Base-by-base conservation (phyloP, 1,139 yeast genomes). In the Groenewaldozyma sp. region DNA sequence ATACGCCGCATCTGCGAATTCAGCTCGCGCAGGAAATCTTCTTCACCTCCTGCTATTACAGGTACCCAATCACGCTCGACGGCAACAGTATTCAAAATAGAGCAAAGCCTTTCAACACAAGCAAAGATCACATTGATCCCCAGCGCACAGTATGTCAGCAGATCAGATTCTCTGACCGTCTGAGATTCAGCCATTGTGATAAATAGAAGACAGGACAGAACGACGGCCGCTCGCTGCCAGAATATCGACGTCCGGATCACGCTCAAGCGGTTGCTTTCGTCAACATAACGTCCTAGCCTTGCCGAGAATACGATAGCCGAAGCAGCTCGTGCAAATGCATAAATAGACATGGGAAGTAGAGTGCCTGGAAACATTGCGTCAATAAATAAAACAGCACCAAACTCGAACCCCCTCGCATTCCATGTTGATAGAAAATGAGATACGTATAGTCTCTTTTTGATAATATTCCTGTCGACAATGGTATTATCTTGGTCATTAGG, bases 41-140 rank as follows among this genome's bases (percentile, higher is more conserved):
- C 43, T 39, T 60, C 55, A 24, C 51, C 40, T 7, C 49, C 53
- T 4, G 65, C 59, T 20, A 64, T 58, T n/a, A 59, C 65, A 4
- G 62, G 61, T 1, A 64, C 60, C 68, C 68, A 64, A 45, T 64
- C 68, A 24, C 68, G 50, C 34, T 62, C 65, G n/a, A 64, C 61
- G 3, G 66, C 48, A n/a, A 64, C 55, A 27, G 55, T 53, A 46
- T 64, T 64, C 37, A 62, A 53, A 29, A 59, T 54, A 1, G 63
- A 49, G 37, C 60, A 56, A n/a, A 63, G 49, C 32, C 52, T 54
- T 42, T 64, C 68, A 13, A 58, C 53, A 32, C 64, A 54, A 1
- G 65, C 68, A 37, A 59, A 48, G 0, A 50, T 28, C 5, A 60
- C 54, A 14, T 56, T 50, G 7, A 53, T 17, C 2, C 38, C 40